Percentiles rank a stretch among this genome's conserved stretches.
Conservation (phyloP, 106 monocot species). For the Cymbidium sinense region DNA sequence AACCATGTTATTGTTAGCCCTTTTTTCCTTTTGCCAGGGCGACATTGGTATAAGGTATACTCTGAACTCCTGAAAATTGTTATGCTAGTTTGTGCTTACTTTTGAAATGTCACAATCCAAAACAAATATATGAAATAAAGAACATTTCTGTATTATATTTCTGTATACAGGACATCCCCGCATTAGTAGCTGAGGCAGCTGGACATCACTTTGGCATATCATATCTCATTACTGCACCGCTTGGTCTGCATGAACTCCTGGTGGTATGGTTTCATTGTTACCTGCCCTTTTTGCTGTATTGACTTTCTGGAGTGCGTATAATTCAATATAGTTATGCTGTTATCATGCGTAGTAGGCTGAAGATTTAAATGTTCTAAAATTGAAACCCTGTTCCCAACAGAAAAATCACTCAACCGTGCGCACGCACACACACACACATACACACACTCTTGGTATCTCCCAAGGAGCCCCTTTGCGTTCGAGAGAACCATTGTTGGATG, state of each 20-base stretch:
- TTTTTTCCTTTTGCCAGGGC: constrained; percentile 91
- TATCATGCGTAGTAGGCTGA: not conserved
- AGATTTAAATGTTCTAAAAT: not conserved
- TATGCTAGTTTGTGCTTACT: not conserved
- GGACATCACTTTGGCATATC: constrained; percentile 65
- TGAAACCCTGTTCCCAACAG: not conserved
- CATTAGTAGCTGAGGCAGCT: constrained; percentile 74
- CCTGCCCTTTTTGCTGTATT: not conserved
- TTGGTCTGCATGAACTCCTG: constrained; percentile 86
- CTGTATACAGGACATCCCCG: constrained; percentile 65
- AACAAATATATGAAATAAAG: not conserved
- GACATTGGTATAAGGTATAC: constrained; percentile 77
- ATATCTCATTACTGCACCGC: constrained; percentile 77
- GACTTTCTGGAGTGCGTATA: not conserved
- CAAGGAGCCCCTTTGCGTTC: not conserved
- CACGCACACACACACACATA: too few species aligned
- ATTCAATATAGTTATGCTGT: not conserved
- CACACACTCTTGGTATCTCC: not conserved
- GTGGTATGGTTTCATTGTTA: constrained; percentile 46
- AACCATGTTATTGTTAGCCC: constrained; percentile 82
- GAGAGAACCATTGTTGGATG: not conserved
- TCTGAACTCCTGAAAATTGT: not conserved
- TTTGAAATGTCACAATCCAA: not conserved
- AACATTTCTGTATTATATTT: not conserved
- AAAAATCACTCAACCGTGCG: not conserved